Evolutionary conservation across 805 yeast species (phyloP).

Genomic region (Candida germanica): DNA sequence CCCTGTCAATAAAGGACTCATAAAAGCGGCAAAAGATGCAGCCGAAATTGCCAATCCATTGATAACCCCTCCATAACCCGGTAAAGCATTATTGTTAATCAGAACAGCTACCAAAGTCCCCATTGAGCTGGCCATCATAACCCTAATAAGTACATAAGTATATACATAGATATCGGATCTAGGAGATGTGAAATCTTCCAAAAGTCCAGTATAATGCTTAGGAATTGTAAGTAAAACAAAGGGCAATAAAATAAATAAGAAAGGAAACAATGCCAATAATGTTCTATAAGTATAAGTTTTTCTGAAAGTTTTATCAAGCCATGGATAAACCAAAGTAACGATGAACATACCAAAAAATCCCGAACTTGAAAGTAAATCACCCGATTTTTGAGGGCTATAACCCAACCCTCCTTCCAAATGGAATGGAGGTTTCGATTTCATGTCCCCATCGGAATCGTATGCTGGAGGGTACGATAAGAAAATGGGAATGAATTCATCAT

Average conservation of each 20-base stretch:
- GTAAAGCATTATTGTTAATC: conserved; percentile 50
- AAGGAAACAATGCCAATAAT: conserved; percentile 40
- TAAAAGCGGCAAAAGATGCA: conserved; percentile 50
- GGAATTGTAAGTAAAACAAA: conserved; percentile 41
- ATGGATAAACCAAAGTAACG: conserved; percentile 40
- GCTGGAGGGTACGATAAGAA: conserved; percentile 36
- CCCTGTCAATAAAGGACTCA: conserved; percentile 59
- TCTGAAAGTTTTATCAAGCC: conserved; percentile 30
- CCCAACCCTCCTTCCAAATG: conserved; percentile 34
- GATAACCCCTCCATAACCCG: conserved; percentile 52
- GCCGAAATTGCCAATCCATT: conserved; percentile 55
- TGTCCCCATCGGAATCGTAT: conserved; percentile 10
- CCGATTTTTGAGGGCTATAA: conserved; percentile 24
- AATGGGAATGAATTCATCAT: conserved; percentile 54
- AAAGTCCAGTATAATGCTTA: conserved; percentile 31
- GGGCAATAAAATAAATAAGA: conserved; percentile 46
- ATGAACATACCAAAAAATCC: conserved; percentile 36
- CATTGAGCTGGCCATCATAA: conserved; percentile 40
- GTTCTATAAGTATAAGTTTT: conserved; percentile 42
- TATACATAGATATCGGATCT: conserved; percentile 22
- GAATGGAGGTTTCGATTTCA: conserved; percentile 26
- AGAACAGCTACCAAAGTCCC: conserved; percentile 51
- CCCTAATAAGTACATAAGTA: conserved; percentile 20
- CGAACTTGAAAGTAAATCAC: conserved; percentile 32
- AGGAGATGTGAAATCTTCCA: conserved; percentile 24